These are phyloP conservation scores for Leccinum aurantiacum DNA, from an alignment of 768 basidiomycete genomes.

Conservation along the genomic window DNA sequence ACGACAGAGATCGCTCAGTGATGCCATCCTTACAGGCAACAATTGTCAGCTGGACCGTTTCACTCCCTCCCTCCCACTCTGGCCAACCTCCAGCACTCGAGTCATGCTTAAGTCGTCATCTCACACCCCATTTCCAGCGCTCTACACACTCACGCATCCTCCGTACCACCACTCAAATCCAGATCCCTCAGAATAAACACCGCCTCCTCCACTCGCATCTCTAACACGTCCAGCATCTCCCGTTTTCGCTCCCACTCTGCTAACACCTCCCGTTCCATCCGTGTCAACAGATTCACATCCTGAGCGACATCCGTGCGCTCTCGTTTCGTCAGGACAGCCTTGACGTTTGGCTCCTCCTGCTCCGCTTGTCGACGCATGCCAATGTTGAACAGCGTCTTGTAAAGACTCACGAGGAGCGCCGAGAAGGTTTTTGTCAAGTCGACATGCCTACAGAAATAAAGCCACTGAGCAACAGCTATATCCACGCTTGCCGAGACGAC, in stretches of 20 bases:
- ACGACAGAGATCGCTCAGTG: no score
- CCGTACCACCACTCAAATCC: conserved; percentile 45
- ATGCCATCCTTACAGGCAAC: no score
- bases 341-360: conserved; percentile 60
- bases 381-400: conserved; percentile 91
- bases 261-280: conserved; percentile 75
- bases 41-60: no score
- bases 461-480: neutral
- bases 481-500: conserved; percentile 13
- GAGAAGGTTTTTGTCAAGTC: conserved; percentile 83
- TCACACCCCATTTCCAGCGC: no score
- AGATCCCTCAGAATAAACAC: conserved; percentile 90
- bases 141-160: conserved; percentile 38
- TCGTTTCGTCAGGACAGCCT: conserved; percentile 69
- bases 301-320: conserved; percentile 83
- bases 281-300: conserved; percentile 64
- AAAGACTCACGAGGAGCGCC: conserved; percentile 55
- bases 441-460: conserved; percentile 65
- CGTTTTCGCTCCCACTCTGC: conserved; percentile 72
- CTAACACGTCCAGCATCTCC: conserved; percentile 57
- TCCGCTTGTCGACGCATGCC: conserved; percentile 72
- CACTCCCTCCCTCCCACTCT: no score
- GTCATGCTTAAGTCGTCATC: no score
- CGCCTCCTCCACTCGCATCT: conserved; percentile 83
- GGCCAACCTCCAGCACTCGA: no score